Conservation (phyloP, 495 filamentous ascomycete species). For the Trichoderma erinaceum region DNA sequence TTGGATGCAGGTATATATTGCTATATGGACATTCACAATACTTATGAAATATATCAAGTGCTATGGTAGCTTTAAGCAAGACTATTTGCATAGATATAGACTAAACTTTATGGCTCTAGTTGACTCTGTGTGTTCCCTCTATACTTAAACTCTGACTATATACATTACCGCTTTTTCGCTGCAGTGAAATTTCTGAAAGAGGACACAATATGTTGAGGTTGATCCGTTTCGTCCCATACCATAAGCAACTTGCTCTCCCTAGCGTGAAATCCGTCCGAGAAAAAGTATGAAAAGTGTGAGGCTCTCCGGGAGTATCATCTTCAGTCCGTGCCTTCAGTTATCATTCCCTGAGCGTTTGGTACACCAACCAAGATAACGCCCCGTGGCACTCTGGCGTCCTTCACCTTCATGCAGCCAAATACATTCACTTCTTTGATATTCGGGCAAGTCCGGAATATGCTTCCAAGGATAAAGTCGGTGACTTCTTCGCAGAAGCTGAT, state of each 20-base stretch:
- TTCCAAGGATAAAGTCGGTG: constrained; percentile 65
- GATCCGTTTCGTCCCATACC: neutral
- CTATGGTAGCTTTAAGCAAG: too few relatives aligned
- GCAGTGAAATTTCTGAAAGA: too few relatives aligned
- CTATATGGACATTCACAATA: too few relatives aligned
- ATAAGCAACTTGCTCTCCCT: neutral
- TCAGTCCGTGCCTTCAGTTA: constrained; percentile 40
- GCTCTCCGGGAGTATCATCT: neutral
- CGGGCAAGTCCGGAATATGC: constrained; percentile 71
- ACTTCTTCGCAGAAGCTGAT: constrained; percentile 70
- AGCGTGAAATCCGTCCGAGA: neutral
- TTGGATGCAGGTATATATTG: too few relatives aligned
- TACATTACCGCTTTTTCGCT: too few relatives aligned
- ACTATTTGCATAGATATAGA: too few relatives aligned
- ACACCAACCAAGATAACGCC: constrained; percentile 75
- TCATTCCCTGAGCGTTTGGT: constrained; percentile 57
- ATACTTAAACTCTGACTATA: too few relatives aligned
- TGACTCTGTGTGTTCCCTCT: too few relatives aligned
- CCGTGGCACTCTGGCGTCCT: constrained; percentile 60
- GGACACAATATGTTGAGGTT: too few relatives aligned
- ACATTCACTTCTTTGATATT: constrained; percentile 64
- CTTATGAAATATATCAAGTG: too few relatives aligned
- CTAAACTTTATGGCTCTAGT: too few relatives aligned
- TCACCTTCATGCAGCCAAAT: constrained; percentile 79
- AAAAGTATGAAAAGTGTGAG: neutral